A percentile compares a stretch with the other conserved stretches of the same genome.
Conservation (phyloP, 2,329 filamentous ascomycete species). For the Pyrenophora graminea region DNA sequence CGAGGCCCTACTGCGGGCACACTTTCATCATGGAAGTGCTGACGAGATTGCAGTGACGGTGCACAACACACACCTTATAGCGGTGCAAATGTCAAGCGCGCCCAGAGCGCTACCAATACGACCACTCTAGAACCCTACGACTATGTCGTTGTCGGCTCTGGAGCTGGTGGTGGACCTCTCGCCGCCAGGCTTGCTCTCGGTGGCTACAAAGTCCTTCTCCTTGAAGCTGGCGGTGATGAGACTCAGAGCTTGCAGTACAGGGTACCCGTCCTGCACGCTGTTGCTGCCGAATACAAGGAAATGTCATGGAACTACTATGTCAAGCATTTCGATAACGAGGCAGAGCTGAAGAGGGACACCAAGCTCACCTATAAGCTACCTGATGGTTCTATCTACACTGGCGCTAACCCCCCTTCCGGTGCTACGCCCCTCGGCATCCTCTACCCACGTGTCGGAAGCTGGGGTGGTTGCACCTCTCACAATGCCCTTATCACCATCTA, state of each 20-base stretch:
- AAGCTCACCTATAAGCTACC: slow-evolving; percentile 56
- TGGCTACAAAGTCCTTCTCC: slow-evolving; percentile 60
- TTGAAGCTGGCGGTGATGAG: slow-evolving; percentile 63
- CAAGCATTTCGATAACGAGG: slow-evolving; percentile 60
- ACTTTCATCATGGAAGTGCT: not conserved
- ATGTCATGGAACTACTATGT: slow-evolving; percentile 66
- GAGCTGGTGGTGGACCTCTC: slow-evolving; percentile 62
- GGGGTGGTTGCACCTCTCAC: slow-evolving; percentile 63
- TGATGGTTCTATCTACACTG: slow-evolving; percentile 52
- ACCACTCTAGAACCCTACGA: slow-evolving; percentile 53
- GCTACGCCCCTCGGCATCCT: slow-evolving; percentile 57
- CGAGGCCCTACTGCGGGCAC: not conserved
- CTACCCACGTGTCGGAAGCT: slow-evolving; percentile 60
- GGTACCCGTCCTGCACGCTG: slow-evolving; percentile 57
- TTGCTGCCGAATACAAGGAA: slow-evolving; percentile 58
- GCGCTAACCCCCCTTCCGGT: slow-evolving; percentile 56
- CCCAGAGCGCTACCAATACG: slow-evolving; percentile 13
- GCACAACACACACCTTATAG: slow-evolving; percentile 23
- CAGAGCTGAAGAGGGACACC: slow-evolving; percentile 56
- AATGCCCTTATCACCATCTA: slow-evolving; percentile 63
- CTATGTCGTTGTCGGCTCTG: slow-evolving; percentile 64
- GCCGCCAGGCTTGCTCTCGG: slow-evolving; percentile 61
- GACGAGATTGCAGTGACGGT: slow-evolving; percentile 20
- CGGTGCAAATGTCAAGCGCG: slow-evolving; percentile 26
- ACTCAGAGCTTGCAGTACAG: slow-evolving; percentile 53